Evolutionary conservation across 352 stramenopile species (phyloP).

Genomic region (Peronospora farinosa): DNA sequence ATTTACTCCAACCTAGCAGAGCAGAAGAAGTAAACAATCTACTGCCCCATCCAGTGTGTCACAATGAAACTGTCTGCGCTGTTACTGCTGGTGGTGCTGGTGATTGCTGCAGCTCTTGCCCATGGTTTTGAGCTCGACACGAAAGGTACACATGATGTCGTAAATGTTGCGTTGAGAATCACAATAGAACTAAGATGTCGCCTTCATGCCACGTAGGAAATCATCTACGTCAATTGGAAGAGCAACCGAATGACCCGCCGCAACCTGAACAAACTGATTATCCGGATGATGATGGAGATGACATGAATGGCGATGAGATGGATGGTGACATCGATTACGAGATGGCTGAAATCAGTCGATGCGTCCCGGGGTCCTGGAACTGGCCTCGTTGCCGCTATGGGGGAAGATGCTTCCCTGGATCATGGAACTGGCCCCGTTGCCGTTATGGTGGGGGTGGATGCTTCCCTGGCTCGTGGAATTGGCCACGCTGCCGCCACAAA

Average conservation of each 20-base stretch:
- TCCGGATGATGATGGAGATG: constrained; percentile 2
- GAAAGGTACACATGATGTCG: constrained; percentile 2
- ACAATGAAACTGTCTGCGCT: constrained; percentile 17
- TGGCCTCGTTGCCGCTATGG: constrained; percentile 19
- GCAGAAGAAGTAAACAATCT: neutral
- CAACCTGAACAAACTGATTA: constrained; percentile 8
- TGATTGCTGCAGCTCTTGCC: constrained; percentile 1
- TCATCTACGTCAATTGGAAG: constrained; percentile 16
- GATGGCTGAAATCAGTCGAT: constrained; percentile 8
- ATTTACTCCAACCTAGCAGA: constrained; percentile 5
- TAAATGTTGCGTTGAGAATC: neutral
- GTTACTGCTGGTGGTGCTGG: constrained; percentile 14
- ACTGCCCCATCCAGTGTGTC: neutral
- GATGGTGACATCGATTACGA: neutral
- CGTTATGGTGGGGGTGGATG: constrained; percentile 8
- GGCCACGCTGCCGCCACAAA: constrained; percentile 8
- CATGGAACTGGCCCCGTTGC: constrained; percentile 17
- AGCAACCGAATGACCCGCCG: constrained; percentile 8
- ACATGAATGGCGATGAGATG: constrained; percentile 1
- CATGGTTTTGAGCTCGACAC: neutral
- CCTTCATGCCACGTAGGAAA: neutral
- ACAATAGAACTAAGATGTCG: neutral
- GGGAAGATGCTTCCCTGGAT: constrained; percentile 11
- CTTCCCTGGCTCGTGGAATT: constrained; percentile 6
- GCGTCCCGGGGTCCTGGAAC: constrained; percentile 17